Conservation (phyloP, 768 basidiomycete species). For the Rhizopogon salebrosus region DNA sequence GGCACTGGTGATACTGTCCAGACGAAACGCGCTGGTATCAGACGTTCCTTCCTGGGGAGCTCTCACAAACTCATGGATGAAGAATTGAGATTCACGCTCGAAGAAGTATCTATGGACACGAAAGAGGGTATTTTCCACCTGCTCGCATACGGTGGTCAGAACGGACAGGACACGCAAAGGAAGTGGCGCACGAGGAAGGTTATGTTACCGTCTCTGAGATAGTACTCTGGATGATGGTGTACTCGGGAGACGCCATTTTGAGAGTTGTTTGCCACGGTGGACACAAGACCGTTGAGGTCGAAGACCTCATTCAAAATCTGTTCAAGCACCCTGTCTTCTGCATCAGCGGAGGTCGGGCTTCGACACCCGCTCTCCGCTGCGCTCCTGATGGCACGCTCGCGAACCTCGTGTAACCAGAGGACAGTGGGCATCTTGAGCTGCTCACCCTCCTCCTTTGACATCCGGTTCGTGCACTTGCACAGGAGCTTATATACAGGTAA, state of each 20-base stretch:
- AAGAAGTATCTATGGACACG: slow-evolving; percentile 11
- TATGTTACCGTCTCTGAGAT: not conserved
- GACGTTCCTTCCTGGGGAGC: not conserved
- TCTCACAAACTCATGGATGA: slow-evolving; percentile 18
- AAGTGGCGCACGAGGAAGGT: not conserved
- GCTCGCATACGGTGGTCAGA: not conserved
- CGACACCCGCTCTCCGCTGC: slow-evolving; percentile 24
- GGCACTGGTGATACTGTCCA: slow-evolving; percentile 20
- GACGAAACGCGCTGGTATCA: not conserved
- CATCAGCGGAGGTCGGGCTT: slow-evolving; percentile 23
- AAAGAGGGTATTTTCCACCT: not conserved
- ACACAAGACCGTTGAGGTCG: no score
- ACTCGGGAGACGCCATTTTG: not conserved
- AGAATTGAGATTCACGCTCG: slow-evolving; percentile 29
- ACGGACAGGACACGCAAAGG: not conserved
- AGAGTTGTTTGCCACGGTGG: not conserved
- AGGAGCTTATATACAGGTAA: slow-evolving; percentile 49
- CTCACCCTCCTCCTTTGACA: slow-evolving; percentile 50
- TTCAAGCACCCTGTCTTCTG: slow-evolving; percentile 21
- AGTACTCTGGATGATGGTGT: not conserved
- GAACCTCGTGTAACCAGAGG: slow-evolving; percentile 45
- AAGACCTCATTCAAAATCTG: slow-evolving; percentile 30
- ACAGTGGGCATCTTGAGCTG: slow-evolving; percentile 55
- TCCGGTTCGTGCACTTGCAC: slow-evolving; percentile 44
- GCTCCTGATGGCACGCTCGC: slow-evolving; percentile 40